These are phyloP conservation scores for Exidia glandulosa DNA, from an alignment of 768 basidiomycete genomes.

Conservation along the genomic window DNA sequence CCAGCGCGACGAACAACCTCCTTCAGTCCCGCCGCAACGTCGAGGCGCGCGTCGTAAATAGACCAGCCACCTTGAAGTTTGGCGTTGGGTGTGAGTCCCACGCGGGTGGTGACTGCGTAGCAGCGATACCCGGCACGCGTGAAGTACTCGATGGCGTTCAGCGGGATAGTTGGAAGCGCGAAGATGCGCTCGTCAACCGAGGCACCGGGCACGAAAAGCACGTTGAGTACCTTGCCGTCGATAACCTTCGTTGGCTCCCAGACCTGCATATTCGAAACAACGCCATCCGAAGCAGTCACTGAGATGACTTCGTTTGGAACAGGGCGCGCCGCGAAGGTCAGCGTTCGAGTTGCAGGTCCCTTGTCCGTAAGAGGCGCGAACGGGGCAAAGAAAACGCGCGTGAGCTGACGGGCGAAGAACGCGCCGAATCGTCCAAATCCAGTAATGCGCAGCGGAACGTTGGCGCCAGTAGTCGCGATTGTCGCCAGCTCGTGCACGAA, in stretches of 20 bases:
- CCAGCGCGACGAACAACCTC: background rate
- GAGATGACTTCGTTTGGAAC: background rate
- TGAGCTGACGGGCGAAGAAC: background rate
- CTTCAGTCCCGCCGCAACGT: background rate
- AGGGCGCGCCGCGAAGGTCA: background rate
- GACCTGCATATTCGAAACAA: background rate
- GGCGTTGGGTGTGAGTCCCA: background rate
- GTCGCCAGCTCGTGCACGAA: slow-evolving; percentile 1
- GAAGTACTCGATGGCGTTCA: slow-evolving; percentile 1
- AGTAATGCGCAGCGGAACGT: background rate
- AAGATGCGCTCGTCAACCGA: background rate
- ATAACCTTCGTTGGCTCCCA: background rate
- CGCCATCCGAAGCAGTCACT: background rate
- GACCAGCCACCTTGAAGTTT: background rate
- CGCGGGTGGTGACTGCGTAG: background rate
- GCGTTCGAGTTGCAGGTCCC: background rate
- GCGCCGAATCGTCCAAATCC: background rate
- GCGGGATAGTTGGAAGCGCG: background rate
- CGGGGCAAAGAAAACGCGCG: background rate
- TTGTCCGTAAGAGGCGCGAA: background rate
- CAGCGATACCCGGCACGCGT: background rate
- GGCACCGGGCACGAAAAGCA: background rate
- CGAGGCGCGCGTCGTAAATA: background rate
- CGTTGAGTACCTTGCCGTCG: background rate
- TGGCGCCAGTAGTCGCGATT: background rate